Evolutionary conservation across 1,284 basidiomycete species (phyloP), one percentile per base, ranked within the genome.

Genomic region (Trichosporon inkin): DNA sequence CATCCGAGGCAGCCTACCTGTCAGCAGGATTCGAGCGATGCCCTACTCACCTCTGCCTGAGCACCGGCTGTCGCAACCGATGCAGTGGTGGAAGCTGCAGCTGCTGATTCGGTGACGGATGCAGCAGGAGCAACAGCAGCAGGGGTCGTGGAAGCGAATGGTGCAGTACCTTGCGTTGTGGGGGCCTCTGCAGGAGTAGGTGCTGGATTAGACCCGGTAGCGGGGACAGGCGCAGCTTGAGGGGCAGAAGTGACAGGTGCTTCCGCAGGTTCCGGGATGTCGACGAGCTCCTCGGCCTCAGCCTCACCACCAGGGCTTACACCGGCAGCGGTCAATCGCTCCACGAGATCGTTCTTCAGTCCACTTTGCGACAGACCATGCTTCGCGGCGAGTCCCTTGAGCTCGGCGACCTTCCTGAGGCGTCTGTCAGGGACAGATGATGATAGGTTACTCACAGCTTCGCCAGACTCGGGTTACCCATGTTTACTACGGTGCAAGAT

Each of bases 281-380:
- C 39, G 22, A 49, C 70, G 10, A 68, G 63, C 52, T 71, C 66
- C 41, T 68, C 70, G 11, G 47, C 52, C 11, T 40, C 59, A n/a
- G 61, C 55, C 11, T 57, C 56, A 11, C 59, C 69, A 14, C 62
- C 69, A 19, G 61, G 51, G 13, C 51, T 55, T 20, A 75, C 62
- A 34, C 69, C 70, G 40, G 72, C 68, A n/a, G 75, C 74, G 40
- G 78, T 37, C 24, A 80, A 64, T 16, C 79, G 71, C 37, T 78
- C 72, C 61, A 80, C 64, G 10, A 80, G 66, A 20, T 80, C 78
- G 51, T 78, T 77, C 67, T 80, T 79, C 67, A 76, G 76, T 22
- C 78, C 78, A 2, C 73, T 71, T 47, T 75, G 71, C 14, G 71
- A 53, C 5, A 78, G 67, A 13, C 63, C 56, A 35, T 71, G 68